A percentile compares a stretch with the other conserved stretches of the same genome.
phyloP scores from a whole-genome alignment of 1,284 basidiomycete species.

The Tylopilus orsonianus region DNA sequence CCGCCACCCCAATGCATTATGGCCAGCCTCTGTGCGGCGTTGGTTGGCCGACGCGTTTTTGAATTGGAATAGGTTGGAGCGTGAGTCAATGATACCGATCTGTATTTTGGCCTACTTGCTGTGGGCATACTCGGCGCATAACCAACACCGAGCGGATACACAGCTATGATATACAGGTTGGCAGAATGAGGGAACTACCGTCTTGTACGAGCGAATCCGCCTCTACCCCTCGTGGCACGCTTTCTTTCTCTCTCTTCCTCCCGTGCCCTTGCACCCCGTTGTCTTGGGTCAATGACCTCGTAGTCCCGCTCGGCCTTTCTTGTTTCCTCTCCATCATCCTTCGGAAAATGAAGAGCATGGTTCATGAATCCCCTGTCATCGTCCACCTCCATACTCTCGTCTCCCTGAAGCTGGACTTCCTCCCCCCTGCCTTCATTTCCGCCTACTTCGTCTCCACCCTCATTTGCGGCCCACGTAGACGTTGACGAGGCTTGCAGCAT shows the following conservation, averaged over 20 bases:
- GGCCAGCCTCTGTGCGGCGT: no score
- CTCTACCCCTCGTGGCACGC: constrained; percentile 35
- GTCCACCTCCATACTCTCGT: constrained; percentile 74
- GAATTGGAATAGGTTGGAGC: neutral
- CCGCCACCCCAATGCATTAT: neutral
- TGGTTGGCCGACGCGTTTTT: no score
- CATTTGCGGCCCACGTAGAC: constrained; percentile 32
- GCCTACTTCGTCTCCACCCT: constrained; percentile 32
- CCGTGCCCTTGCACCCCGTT: constrained; percentile 63
- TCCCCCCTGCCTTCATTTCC: constrained; percentile 23
- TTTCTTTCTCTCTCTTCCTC: constrained; percentile 75
- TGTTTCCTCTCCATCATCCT: constrained; percentile 74
- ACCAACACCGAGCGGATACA: neutral
- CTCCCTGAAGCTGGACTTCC: constrained; percentile 30
- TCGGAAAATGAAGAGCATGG: constrained; percentile 76
- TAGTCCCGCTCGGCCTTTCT: constrained; percentile 86
- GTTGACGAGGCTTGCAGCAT: constrained; percentile 55
- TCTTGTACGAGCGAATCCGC: constrained; percentile 21
- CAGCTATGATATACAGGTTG: neutral
- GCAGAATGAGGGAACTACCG: constrained; percentile 19
- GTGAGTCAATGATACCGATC: neutral
- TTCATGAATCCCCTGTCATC: constrained; percentile 78
- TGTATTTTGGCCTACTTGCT: neutral
- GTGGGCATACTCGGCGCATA: neutral
- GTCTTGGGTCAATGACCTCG: constrained; percentile 82